A percentile compares a stretch with the other conserved stretches of the same genome.
Conservation (phyloP, 176 grass and related monocot genomes). For the Aegilops sharonensis region DNA sequence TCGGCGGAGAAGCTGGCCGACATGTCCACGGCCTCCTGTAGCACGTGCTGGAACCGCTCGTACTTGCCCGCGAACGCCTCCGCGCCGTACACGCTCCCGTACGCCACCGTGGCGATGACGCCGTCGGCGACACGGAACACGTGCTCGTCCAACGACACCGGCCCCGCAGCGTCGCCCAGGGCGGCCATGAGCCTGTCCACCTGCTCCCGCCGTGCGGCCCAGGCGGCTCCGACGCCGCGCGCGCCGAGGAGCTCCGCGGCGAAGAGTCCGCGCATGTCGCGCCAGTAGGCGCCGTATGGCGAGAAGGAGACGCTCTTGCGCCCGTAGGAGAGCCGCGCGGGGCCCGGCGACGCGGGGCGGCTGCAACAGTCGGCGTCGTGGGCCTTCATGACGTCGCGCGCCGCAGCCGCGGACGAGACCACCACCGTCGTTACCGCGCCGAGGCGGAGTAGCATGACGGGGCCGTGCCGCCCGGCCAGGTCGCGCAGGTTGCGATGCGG, state of each 20-base stretch:
- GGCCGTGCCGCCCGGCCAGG: no score
- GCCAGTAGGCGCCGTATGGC: constrained; percentile 47
- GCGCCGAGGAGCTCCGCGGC: constrained; percentile 39
- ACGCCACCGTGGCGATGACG: constrained; percentile 34
- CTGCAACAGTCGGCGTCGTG: constrained; percentile 49
- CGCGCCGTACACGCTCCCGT: no score
- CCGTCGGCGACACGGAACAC: constrained; percentile 29
- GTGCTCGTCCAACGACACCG: constrained; percentile 13
- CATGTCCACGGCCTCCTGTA: no score
- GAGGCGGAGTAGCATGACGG: constrained; percentile 47
- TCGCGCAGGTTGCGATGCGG: no score
- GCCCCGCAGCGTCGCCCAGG: neutral
- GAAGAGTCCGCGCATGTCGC: constrained; percentile 50
- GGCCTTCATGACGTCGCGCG: constrained; percentile 49
- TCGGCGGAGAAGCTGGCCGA: no score
- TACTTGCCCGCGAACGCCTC: no score
- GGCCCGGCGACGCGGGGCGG: constrained; percentile 27
- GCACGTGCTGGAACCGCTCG: no score
- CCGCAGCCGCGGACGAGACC: constrained; percentile 48
- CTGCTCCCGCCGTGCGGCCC: constrained; percentile 13
- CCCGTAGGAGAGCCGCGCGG: constrained; percentile 16
- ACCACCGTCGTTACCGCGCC: constrained; percentile 41
- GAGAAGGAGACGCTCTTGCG: constrained; percentile 38
- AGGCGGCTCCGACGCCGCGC: neutral
- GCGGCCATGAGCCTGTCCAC: neutral